Base-by-base conservation (phyloP, 345 rosid genomes). In the Streptanthus diversifolius region DNA sequence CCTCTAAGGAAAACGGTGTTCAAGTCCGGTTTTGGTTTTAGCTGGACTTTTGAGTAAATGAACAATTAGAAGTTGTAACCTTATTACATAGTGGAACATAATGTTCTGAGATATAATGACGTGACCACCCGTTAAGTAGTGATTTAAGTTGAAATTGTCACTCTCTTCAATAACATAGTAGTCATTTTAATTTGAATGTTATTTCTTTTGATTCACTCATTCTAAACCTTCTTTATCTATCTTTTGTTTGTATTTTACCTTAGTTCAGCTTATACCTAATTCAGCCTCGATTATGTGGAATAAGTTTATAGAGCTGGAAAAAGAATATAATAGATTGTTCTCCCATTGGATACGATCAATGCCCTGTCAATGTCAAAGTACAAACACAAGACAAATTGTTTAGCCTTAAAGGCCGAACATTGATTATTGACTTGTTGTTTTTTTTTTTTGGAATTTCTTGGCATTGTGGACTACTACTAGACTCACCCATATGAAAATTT, bases 261-360 rank as follows among this genome's bases (percentile, higher is more conserved):
- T 30, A 3, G 61, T 55, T 55, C 22, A 15, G 4, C 21, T 56
- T 1, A 17, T 55, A 56, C 37, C 40, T 32, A 56, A 52, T 32
- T 9, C 40, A 32, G 19, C 40, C 40, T 56, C 61, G 8, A 56
- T 4, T 55, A 47, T 30, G 13, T 9, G 7, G 43, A 64, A 19
- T 21, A 47, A 54, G 41, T 18, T 54, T 68, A 30, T 25, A 27
- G 22, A 15, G 60, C 30, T 30, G 6, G 3, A 43, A 18, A 25
- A 8, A 21, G 7, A 29, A 51, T 11, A 49, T 49, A 4, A 29
- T 15, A 55, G 60, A 30, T 10, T 35, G 4, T 14, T 32, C 13
- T 2, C 41, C 39, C 67, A 47, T 36, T 60, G 76, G 76, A 72
- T 72, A 72, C 62, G 69, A 62, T 63, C 75, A 70, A 60, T 25